phyloP scores from a whole-genome alignment of 164 flowering plant species.

The Paratinospora sagittata region DNA sequence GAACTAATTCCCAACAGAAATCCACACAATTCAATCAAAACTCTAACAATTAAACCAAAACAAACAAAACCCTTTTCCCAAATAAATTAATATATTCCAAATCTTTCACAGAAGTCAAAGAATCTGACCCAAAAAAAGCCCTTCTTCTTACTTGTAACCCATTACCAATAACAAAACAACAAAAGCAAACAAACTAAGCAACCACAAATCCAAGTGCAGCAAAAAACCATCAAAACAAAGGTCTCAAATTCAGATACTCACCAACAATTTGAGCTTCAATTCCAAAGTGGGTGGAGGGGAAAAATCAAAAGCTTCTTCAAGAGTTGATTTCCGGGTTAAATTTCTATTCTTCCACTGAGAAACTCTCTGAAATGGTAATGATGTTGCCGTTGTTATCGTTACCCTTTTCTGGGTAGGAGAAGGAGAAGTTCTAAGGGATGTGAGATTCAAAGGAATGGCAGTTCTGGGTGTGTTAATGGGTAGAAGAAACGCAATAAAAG shows the following conservation, averaged over 20 bases:
- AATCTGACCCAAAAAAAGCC: not conserved
- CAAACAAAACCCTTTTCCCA: not conserved
- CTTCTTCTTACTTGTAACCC: no score
- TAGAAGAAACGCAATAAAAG: not conserved
- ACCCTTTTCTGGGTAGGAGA: no score
- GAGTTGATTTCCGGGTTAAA: slow-evolving; percentile 11
- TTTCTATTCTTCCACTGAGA: slow-evolving; percentile 14
- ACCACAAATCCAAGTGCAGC: not conserved
- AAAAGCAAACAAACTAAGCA: not conserved
- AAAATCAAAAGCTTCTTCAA: slow-evolving; percentile 17
- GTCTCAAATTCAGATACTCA: slow-evolving; percentile 1
- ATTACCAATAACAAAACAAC: not conserved
- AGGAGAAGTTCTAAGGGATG: slow-evolving; percentile 9
- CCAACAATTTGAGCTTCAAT: slow-evolving; percentile 54
- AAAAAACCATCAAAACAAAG: not conserved
- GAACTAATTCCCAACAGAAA: no score
- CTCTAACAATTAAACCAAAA: not conserved
- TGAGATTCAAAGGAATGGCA: not conserved
- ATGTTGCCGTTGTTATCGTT: no score
- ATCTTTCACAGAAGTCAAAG: not conserved
- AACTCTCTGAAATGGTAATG: slow-evolving; percentile 2
- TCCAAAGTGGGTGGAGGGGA: slow-evolving; percentile 27
- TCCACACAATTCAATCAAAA: not conserved
- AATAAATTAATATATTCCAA: not conserved
- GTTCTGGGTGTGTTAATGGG: not conserved